These are phyloP conservation scores for Starmerella geochares DNA, from an alignment of 805 yeast genomes.

Conservation along the genomic window DNA sequence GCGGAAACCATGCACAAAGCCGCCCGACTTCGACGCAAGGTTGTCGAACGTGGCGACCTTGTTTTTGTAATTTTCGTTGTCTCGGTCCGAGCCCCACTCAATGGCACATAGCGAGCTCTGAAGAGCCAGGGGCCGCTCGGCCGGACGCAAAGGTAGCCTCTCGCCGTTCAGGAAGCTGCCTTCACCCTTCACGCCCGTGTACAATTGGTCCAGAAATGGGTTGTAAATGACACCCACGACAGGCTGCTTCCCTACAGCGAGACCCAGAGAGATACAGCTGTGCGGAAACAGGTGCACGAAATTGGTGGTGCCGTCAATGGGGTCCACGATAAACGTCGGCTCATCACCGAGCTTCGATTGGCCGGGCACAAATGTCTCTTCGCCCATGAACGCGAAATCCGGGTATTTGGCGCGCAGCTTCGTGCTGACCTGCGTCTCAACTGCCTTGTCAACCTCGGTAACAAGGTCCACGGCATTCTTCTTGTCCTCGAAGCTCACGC, in stretches of 20 bases:
- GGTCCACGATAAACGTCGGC: conserved; percentile 58
- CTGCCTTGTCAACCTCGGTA: conserved; percentile 49
- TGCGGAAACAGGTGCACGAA: conserved; percentile 54
- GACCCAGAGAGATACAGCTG: conserved; percentile 52
- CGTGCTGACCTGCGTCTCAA: conserved; percentile 38
- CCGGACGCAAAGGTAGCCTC: conserved; percentile 33
- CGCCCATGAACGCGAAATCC: conserved; percentile 47
- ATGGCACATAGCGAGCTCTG: conserved; percentile 47
- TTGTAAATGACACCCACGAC: conserved; percentile 59
- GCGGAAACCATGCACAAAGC: conserved; percentile 52
- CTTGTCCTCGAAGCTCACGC: conserved; percentile 42
- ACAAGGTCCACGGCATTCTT: conserved; percentile 54
- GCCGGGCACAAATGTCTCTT: conserved; percentile 47
- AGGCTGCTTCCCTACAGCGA: conserved; percentile 40
- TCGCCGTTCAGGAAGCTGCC: conserved; percentile 46
- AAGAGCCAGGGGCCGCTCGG: conserved; percentile 35
- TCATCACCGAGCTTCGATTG: conserved; percentile 38
- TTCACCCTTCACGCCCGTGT: conserved; percentile 44
- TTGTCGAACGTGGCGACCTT: conserved; percentile 42
- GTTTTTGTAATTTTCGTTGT: conserved; percentile 41
- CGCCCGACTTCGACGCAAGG: conserved; percentile 43
- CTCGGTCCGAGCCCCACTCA: conserved; percentile 54
- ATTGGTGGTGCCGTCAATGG: conserved; percentile 58
- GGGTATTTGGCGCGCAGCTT: conserved; percentile 37
- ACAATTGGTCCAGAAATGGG: conserved; percentile 46